Base-by-base conservation (phyloP, 148 eudicot species). In the Camellia sinensis region DNA sequence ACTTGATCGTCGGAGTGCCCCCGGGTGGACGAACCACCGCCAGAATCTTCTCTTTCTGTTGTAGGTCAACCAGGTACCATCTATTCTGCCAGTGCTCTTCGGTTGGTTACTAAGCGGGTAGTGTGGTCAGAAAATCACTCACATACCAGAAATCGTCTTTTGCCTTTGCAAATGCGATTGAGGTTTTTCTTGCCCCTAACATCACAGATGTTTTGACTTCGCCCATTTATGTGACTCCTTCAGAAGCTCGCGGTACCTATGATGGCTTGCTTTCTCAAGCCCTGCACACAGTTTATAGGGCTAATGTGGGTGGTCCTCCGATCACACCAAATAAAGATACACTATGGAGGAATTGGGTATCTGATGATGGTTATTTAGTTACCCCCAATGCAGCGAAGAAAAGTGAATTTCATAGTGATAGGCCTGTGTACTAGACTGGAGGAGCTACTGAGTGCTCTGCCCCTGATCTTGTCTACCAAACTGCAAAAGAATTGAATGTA, bases 121-220 rank as follows among this genome's bases (percentile, higher is more conserved):
- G n/a, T n/a, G n/a, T n/a, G n/a, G n/a, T n/a, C n/a, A n/a, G n/a
- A n/a, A n/a, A n/a, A n/a, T n/a, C n/a, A n/a, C n/a, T n/a, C n/a
- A n/a, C n/a, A n/a, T n/a, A n/a, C 37, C 12, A 40, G 11, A 19
- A 21, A 50, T 22, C 84, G 8, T 53, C 62, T 2, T 37, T 79
- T 0, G 93, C 89, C 59, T 91, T 89, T 68, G 82, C 87, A 29
- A 90, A 84, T 72, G 91, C 90, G 0, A 81, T 89, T n/a, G 93
- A 90, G 80, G 78, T 80, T 21, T 68, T 89, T 46, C 18, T 79
- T 7, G 83, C 85, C 5, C 73, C 75, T 2, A 41, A 61, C 13
- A 73, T 81, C 56, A 68, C 54, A 5, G 81, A 64, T 77, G 5
- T 29, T 29, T 29, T 1, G 29, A 29, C 29, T 29, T 1, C 6